A percentile compares a stretch with the other conserved stretches of the same genome.
Evolutionary conservation across 2,329 filamentous ascomycete species (phyloP).

Genomic region (Aspergillus pseudotamarii): DNA sequence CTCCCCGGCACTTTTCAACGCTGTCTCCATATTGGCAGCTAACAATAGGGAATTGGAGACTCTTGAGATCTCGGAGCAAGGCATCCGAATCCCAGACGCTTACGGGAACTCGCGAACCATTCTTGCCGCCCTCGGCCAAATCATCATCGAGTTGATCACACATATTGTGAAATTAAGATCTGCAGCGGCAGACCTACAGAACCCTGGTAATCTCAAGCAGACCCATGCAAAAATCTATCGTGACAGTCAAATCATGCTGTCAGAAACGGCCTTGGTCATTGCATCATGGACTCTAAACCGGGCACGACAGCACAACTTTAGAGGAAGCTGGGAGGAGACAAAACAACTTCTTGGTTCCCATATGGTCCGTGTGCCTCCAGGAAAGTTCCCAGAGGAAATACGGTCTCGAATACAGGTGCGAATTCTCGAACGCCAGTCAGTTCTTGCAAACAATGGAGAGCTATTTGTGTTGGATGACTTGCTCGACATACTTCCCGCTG

Average conservation of each 20-base stretch:
- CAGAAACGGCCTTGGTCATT: constrained; percentile 43
- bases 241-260: constrained; percentile 43
- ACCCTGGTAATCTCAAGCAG: constrained; percentile 44
- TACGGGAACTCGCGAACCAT: constrained; percentile 43
- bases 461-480: constrained; percentile 38
- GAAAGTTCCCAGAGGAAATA: constrained; percentile 32
- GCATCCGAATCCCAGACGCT: constrained; percentile 30
- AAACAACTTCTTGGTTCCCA: constrained; percentile 33
- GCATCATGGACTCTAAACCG: constrained; percentile 43
- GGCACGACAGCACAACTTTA: constrained; percentile 32
- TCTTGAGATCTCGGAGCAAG: constrained; percentile 34
- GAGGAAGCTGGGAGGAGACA: constrained; percentile 29
- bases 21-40: constrained; percentile 43
- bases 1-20: constrained; percentile 47
- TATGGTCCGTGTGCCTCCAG: constrained; percentile 33
- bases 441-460: constrained; percentile 39
- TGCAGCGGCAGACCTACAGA: constrained; percentile 28
- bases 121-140: constrained; percentile 45
- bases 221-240: constrained; percentile 45
- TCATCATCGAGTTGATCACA: constrained; percentile 44
- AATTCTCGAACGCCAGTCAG: constrained; percentile 37
- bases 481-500: constrained; percentile 30
- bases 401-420: constrained; percentile 32
- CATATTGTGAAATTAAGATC: constrained; percentile 40
- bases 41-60: constrained; percentile 45